A percentile compares a stretch with the other conserved stretches of the same genome.
Conservation (phyloP, 176 grass and related monocot genomes). For the Oryza meridionalis region DNA sequence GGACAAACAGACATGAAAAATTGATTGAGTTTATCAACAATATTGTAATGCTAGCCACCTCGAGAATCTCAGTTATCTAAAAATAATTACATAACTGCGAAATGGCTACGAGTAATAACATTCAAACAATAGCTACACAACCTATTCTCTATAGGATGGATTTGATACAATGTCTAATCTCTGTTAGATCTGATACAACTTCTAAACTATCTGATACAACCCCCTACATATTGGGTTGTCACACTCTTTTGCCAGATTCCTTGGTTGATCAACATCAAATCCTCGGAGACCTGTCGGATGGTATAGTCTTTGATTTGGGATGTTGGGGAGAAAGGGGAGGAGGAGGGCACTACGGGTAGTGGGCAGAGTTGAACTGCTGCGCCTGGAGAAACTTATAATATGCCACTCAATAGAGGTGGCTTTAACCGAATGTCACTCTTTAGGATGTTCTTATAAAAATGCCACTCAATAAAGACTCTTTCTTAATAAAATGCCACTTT, state of each 20-base stretch:
- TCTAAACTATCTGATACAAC: neutral
- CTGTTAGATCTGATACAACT: neutral
- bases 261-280: constrained; percentile 76
- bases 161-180: neutral
- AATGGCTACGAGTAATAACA: neutral
- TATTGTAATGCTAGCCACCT: neutral
- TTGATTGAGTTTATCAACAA: neutral
- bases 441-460: no score
- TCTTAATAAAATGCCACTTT: no score
- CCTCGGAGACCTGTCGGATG: constrained; percentile 78
- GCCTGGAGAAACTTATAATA: no score
- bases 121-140: neutral
- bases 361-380: no score
- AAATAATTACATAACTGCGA: neutral
- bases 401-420: no score
- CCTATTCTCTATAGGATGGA: neutral
- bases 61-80: constrained; percentile 13
- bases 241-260: constrained; percentile 92
- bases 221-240: constrained; percentile 54
- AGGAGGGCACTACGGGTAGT: no score
- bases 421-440: no score
- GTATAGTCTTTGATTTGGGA: constrained; percentile 21
- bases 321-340: no score
- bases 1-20: neutral
- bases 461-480: no score